Evolutionary conservation across 176 grass and related monocot species (phyloP), one percentile per base, ranked within the genome.

Genomic region (Aegilops bicornis): DNA sequence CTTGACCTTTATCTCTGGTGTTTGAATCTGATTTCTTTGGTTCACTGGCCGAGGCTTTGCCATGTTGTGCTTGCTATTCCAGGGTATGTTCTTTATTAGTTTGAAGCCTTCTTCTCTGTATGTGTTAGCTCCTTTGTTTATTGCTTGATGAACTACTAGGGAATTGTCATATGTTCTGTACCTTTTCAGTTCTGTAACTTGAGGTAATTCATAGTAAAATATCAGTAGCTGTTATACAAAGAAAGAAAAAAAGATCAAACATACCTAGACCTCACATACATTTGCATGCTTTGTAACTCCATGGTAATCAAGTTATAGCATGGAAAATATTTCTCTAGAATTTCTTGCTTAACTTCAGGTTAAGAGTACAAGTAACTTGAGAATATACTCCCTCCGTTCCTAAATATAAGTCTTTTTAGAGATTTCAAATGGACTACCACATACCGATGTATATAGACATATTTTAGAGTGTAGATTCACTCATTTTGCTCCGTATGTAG

Each of bases 51-150:
- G 2, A 4, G 2, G 20, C 37, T 68, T 81, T 61, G 62, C 10
- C 35, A 43, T 52, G 60, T 89, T 58, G 19, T 19, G 48, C 43
- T 43, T 31, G 15, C 43, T n/a, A 8, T 67, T 60, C 32, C 60
- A 65, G 68, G 67, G 36, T 85, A 89, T 75, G 58, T 32, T 58
- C 22, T 75, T 85, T 17, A 56, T 9, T 24, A 31, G 10, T 79
- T 84, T 64, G 40, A 64, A 50, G 14, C 36, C 16, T 78, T 0
- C 30, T 35, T 10, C 39, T 62, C 14, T 45, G 20, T 50, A 17
- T 50, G 60, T 27, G 27, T 70, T 25, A 39, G 30, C 73, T 62
- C 16, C 14, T 33, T 31, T 81, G 30, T 30, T 64, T 81, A 81
- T 39, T 87, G 40, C 1, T 64, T 65, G 62, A 39, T 25, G 48